These are phyloP conservation scores for Sistotremastrum suecicum DNA, from an alignment of 768 basidiomycete species.

Conservation along the genomic window DNA sequence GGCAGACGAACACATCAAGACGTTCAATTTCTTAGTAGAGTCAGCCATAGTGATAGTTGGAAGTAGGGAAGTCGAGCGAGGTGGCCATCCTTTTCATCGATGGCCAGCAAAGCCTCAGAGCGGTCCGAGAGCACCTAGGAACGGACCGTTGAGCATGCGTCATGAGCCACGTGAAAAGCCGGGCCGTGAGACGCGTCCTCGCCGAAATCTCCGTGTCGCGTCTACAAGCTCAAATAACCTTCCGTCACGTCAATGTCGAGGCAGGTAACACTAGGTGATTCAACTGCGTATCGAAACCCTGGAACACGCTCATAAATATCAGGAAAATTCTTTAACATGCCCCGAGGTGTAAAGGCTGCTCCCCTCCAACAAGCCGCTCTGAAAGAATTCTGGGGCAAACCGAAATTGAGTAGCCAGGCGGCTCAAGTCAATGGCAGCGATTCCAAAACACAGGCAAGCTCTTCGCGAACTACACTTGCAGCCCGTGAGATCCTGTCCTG, in stretches of 20 bases:
- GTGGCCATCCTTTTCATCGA: background rate
- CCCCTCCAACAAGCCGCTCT: slow-evolving; percentile 72
- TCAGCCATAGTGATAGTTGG: slow-evolving; percentile 22
- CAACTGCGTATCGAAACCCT: background rate
- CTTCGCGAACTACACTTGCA: slow-evolving; percentile 4
- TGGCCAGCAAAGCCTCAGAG: background rate
- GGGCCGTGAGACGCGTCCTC: no score
- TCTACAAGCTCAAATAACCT: no score
- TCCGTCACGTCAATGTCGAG: no score
- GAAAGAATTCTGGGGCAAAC: slow-evolving; percentile 56
- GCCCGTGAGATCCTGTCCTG: background rate
- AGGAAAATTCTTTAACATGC: slow-evolving; percentile 75
- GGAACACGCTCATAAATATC: background rate
- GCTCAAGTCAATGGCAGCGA: slow-evolving; percentile 12
- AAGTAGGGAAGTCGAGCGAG: background rate
- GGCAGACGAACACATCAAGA: slow-evolving; percentile 57
- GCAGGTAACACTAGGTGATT: background rate
- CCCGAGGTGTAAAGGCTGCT: slow-evolving; percentile 43
- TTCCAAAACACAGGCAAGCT: slow-evolving; percentile 11
- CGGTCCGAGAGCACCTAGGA: no score
- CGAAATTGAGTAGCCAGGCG: slow-evolving; percentile 19
- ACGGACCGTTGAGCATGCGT: no score
- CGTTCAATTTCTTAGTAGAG: slow-evolving; percentile 40
- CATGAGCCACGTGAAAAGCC: no score
- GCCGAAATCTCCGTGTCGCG: no score